Conservation (phyloP, 768 basidiomycete species). For the Harrya chromipes region DNA sequence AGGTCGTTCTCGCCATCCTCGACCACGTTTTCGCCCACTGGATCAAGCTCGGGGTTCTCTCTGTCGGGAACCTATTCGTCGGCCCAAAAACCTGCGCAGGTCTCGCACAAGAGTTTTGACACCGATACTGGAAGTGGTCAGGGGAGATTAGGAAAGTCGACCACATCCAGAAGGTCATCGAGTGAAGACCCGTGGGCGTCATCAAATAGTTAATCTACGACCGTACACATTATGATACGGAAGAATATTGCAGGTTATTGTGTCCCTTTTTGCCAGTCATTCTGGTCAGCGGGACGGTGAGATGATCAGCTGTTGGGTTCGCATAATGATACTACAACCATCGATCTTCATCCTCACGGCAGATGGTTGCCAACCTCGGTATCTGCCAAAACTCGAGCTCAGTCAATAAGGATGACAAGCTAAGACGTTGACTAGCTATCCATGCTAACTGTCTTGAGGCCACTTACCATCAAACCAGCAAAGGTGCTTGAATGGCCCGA, state of each 20-base stretch:
- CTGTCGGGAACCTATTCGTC: constrained; percentile 15
- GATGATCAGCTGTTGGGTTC: no score
- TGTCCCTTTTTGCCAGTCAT: no score
- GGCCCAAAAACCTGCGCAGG: constrained; percentile 10
- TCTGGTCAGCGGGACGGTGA: no score
- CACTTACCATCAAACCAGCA: no score
- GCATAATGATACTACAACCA: no score
- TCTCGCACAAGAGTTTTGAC: constrained; percentile 7
- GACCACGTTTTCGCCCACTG: constrained; percentile 6
- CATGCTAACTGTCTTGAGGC: no score
- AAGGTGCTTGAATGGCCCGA: no score
- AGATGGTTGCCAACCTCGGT: no score
- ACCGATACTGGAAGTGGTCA: constrained; percentile 4
- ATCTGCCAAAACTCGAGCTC: no score
- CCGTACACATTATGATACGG: neutral
- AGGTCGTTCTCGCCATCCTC: constrained; percentile 19
- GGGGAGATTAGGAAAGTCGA: constrained; percentile 10
- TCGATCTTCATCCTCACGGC: no score
- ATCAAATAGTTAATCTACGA: constrained; percentile 9
- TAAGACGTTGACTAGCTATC: no score
- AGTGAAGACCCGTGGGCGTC: constrained; percentile 15
- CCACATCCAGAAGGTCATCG: constrained; percentile 11
- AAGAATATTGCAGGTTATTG: neutral
- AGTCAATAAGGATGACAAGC: no score
- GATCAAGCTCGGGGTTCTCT: constrained; percentile 11